Conservation (phyloP, 768 basidiomycete genomes). For the Baorangia bicolor region DNA sequence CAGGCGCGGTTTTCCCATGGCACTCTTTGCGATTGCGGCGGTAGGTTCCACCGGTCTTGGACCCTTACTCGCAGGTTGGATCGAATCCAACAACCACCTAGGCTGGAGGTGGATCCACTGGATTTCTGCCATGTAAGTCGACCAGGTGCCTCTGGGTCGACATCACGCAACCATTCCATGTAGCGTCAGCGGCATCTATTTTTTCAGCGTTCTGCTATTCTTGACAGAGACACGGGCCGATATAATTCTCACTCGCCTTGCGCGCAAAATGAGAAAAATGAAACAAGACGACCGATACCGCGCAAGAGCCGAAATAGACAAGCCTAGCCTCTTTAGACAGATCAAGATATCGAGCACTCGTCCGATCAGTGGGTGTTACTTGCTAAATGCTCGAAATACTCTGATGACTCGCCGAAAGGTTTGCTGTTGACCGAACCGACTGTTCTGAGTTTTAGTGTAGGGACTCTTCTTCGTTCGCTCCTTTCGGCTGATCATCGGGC, state of each 20-base stretch:
- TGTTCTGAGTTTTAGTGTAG: conserved; percentile 70
- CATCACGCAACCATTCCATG: neutral
- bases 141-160: neutral
- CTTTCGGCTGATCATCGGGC: conserved; percentile 1
- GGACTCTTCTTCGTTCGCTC: conserved; percentile 17
- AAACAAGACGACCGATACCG: conserved; percentile 64
- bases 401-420: conserved; percentile 10
- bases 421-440: conserved; percentile 54
- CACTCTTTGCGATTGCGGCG: conserved; percentile 62
- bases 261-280: conserved; percentile 59
- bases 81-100: conserved; percentile 55
- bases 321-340: conserved; percentile 50
- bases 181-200: conserved; percentile 53
- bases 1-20: conserved; percentile 79
- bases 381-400: neutral
- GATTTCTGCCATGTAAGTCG: conserved; percentile 62
- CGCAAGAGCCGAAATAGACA: conserved; percentile 63
- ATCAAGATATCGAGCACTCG: conserved; percentile 71
- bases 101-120: conserved; percentile 86
- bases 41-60: conserved; percentile 64
- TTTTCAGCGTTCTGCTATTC: conserved; percentile 49
- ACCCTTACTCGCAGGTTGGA: conserved; percentile 63
- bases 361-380: conserved; percentile 60
- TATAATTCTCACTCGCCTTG: conserved; percentile 66
- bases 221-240: conserved; percentile 74